Evolutionary conservation across 2,329 filamentous ascomycete genomes (phyloP), one percentile per base, ranked within the genome.

Genomic region (Pezicula neosporulosa): DNA sequence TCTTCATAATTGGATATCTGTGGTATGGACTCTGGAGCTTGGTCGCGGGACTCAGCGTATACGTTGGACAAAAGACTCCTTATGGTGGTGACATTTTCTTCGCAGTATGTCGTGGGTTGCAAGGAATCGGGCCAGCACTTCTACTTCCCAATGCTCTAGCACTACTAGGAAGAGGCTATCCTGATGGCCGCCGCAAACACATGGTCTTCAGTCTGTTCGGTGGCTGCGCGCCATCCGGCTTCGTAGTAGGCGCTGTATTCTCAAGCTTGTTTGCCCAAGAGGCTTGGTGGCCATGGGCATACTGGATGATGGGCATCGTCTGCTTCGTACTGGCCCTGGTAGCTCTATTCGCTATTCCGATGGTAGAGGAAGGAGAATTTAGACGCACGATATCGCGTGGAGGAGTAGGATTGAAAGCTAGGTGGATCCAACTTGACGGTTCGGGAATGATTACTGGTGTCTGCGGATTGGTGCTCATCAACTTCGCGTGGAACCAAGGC

Each of bases 141-240:
- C 64, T 78, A 21, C 72, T 77, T 66, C 76, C 76, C 0, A 80
- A 78, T 53, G 72, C 74, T 0, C 71, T 80, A 0, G 75, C 76
- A 1, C 68, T 77, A 49, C 67, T 80, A 24, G 69, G 68, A 0
- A 72, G 68, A 27, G 75, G 70, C 37, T 68, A 76, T 15, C 74
- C 75, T 0, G 75, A 76, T 0, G 75, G 77, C 0, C 63, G 63
- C 6, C 60, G 63, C 41, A 69, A 75, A 12, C 77, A 80, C 52
- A 58, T 77, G 16, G 65, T 68, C 35, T 60, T 78, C 45, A 74
- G 69, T 9, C 61, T 76, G 37, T 78, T 80, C 56, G 76, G 72
- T 3, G 74, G 73, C 0, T 69, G 70, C 0, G 72, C 74, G 0
- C 78, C 77, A 0, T 56, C 74, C 4, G 77, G 77, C 2, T 74